Percentiles rank a stretch among this genome's conserved stretches.
Evolutionary conservation across 805 yeast genomes (phyloP).

Genomic region (Yarrowia divulgata): DNA sequence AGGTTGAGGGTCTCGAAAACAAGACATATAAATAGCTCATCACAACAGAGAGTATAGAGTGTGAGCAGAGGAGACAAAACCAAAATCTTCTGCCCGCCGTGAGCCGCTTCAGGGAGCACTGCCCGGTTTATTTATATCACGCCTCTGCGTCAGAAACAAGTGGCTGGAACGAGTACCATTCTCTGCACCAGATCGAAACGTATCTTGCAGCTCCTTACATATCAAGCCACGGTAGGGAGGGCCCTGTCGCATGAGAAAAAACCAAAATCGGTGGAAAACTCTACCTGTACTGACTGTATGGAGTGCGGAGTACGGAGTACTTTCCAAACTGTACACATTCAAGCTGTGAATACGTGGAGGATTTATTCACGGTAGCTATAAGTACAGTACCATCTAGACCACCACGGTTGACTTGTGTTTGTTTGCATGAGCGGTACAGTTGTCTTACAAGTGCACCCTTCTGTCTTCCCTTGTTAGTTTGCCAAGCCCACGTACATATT

Average conservation of each 20-base stretch:
- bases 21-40: constrained; percentile 15
- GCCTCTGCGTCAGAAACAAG: too few relatives aligned
- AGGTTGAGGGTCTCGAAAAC: background rate
- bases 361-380: background rate
- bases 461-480: background rate
- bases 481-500: background rate
- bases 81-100: background rate
- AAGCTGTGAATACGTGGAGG: constrained; percentile 3
- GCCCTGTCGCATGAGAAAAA: constrained; percentile 14
- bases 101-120: background rate
- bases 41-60: background rate
- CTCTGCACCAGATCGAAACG: background rate
- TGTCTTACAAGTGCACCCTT: background rate
- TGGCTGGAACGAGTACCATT: too few relatives aligned
- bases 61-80: too few relatives aligned
- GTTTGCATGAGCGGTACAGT: background rate
- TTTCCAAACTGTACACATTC: too few relatives aligned
- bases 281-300: background rate
- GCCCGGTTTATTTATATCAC: background rate
- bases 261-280: constrained; percentile 1
- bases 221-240: background rate
- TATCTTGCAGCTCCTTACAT: constrained; percentile 10
- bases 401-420: background rate
- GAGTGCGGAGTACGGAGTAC: too few relatives aligned
- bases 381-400: too few relatives aligned